phyloP scores from a whole-genome alignment of 1,284 basidiomycete genomes.

The Ustilago crameri region DNA sequence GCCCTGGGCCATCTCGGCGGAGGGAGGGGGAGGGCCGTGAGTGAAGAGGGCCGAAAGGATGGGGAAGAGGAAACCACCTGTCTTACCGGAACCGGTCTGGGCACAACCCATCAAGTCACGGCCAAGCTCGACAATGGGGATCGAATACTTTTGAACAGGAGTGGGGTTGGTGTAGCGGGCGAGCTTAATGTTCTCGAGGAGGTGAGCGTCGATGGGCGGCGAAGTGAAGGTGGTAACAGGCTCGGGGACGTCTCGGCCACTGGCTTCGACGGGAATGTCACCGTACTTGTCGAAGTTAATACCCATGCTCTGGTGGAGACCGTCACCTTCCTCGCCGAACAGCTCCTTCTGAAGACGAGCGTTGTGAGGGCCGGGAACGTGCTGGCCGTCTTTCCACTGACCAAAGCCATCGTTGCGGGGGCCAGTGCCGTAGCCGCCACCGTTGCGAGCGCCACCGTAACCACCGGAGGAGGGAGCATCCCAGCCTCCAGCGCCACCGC shows the following conservation, averaged over 20 bases:
- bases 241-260: constrained; percentile 92
- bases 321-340: constrained; percentile 86
- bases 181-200: constrained; percentile 92
- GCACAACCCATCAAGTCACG: constrained; percentile 99
- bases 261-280: constrained; percentile 98
- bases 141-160: constrained; percentile 99
- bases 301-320: constrained; percentile 81
- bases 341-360: constrained; percentile 92
- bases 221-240: constrained; percentile 87
- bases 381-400: constrained; percentile 88
- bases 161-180: constrained; percentile 95
- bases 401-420: constrained; percentile 72
- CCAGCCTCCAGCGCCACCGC: constrained; percentile 53
- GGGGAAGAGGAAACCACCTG: constrained; percentile 98
- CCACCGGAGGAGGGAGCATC: constrained; percentile 42
- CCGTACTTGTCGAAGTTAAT: constrained; percentile 99
- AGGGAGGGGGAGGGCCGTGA: constrained; percentile 79
- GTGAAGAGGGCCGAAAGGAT: constrained; percentile 94
- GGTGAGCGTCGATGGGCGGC: constrained; percentile 89
- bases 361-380: constrained; percentile 83
- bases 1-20: constrained; percentile 71
- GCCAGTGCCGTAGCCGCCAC: constrained; percentile 48
- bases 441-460: constrained; percentile 49
- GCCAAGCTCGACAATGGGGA: constrained; percentile 90
- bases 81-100: constrained; percentile 99